Evolutionary conservation across 2,329 filamentous ascomycete species (phyloP).

Genomic region (Mycocentrospora acerina): DNA sequence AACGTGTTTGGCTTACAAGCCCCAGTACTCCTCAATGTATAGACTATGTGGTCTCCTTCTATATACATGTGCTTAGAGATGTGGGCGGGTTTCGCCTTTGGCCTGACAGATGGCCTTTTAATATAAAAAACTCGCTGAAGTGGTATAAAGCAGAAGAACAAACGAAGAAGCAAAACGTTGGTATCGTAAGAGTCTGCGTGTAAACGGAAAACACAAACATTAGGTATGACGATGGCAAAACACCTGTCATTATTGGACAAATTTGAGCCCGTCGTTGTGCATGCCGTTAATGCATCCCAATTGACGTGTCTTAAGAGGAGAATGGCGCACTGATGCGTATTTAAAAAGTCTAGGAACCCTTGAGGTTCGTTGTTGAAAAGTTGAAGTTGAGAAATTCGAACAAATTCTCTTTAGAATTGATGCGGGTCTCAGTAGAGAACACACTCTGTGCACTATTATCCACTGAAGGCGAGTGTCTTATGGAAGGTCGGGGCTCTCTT

Average conservation of each 20-base stretch:
- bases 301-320: slow-evolving; percentile 13
- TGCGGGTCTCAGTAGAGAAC: slow-evolving; percentile 31
- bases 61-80: too few species aligned
- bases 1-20: too few species aligned
- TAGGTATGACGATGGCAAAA: slow-evolving; percentile 21
- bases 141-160: slow-evolving; percentile 40
- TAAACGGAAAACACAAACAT: slow-evolving; percentile 23
- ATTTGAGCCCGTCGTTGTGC: slow-evolving; percentile 1
- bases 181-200: slow-evolving; percentile 33
- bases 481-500: slow-evolving; percentile 51
- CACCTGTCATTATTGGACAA: slow-evolving; percentile 12
- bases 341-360: slow-evolving; percentile 31
- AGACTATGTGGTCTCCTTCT: too few species aligned
- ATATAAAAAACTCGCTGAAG: slow-evolving; percentile 60
- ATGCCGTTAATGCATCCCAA: background rate
- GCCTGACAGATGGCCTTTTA: too few species aligned
- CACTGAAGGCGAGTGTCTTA: slow-evolving; percentile 27
- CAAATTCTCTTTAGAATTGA: slow-evolving; percentile 32
- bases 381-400: slow-evolving; percentile 43
- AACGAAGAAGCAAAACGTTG: slow-evolving; percentile 27
- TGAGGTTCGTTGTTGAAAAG: slow-evolving; percentile 35
- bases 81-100: too few species aligned
- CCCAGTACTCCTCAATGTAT: too few species aligned
- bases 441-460: slow-evolving; percentile 29
- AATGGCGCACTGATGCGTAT: slow-evolving; percentile 22